Evolutionary conservation across 331 rosid species (phyloP).

Genomic region (Acacia pycnantha): DNA sequence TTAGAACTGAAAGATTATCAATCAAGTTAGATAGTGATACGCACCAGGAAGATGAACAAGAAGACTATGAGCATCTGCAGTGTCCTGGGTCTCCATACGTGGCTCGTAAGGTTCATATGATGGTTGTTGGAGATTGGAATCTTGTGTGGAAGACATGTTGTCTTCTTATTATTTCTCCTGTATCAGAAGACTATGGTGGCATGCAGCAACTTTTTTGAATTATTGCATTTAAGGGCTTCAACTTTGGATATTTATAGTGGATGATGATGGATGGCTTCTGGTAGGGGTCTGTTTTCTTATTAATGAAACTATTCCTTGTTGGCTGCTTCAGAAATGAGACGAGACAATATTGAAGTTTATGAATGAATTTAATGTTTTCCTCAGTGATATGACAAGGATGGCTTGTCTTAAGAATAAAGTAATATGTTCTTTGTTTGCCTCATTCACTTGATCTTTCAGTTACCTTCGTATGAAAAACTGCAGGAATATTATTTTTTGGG

Average conservation of each 20-base stretch:
- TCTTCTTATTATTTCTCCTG: background rate
- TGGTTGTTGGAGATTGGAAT: background rate
- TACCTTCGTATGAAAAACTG: background rate
- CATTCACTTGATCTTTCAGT: background rate
- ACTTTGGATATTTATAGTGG: background rate
- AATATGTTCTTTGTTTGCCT: constrained; percentile 7
- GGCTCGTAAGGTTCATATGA: background rate
- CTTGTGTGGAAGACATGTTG: background rate
- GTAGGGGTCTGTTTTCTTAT: background rate
- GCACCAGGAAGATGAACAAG: background rate
- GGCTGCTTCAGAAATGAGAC: background rate
- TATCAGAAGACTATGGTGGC: background rate
- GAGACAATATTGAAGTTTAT: background rate
- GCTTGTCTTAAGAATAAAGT: background rate
- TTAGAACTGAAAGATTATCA: background rate
- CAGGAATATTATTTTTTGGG: background rate
- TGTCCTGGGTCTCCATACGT: background rate
- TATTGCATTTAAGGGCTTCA: background rate
- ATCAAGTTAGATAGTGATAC: background rate
- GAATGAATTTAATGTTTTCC: background rate
- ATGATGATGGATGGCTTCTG: background rate
- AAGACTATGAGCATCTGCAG: background rate
- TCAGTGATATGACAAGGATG: background rate
- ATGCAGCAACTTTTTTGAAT: background rate
- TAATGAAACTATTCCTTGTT: background rate